Evolutionary conservation across 2,329 filamentous ascomycete genomes (phyloP).

Genomic region (Sporothrix euskadiensis): DNA sequence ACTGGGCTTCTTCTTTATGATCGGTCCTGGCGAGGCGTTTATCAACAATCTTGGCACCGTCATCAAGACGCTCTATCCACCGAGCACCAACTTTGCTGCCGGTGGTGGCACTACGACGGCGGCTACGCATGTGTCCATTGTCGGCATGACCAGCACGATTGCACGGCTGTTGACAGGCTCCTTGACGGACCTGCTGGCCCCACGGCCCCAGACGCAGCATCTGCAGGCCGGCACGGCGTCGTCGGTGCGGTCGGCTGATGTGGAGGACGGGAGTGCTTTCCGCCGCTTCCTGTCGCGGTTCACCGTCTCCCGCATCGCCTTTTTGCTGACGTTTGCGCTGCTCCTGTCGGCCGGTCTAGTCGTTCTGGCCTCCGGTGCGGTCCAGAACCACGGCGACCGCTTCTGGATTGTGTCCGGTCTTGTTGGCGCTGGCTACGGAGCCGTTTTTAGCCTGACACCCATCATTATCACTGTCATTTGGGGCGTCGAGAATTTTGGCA

Average conservation of each 20-base stretch:
- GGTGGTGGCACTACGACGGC: constrained; percentile 55
- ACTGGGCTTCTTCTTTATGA: constrained; percentile 85
- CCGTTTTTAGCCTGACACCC: constrained; percentile 83
- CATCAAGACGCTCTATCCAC: constrained; percentile 77
- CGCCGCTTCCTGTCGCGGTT: constrained; percentile 40
- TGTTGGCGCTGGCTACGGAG: constrained; percentile 89
- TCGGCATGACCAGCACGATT: constrained; percentile 87
- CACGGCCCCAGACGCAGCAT: constrained; percentile 61
- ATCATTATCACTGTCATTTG: constrained; percentile 96
- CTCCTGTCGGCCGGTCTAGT: constrained; percentile 75
- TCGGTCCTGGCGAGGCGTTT: constrained; percentile 94
- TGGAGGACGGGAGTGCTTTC: not conserved
- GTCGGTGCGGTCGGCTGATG: constrained; percentile 29
- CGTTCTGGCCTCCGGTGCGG: constrained; percentile 71
- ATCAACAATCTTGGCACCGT: constrained; percentile 97
- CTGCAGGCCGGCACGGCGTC: constrained; percentile 46
- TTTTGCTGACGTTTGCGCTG: constrained; percentile 74
- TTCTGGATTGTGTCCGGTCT: constrained; percentile 85
- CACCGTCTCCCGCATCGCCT: constrained; percentile 73
- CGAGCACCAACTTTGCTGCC: constrained; percentile 34
- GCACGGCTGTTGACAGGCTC: constrained; percentile 87
- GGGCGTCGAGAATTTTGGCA: constrained; percentile 98
- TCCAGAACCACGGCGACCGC: constrained; percentile 72
- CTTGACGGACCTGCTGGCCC: constrained; percentile 83
- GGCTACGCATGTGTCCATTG: constrained; percentile 88